phyloP scores from a whole-genome alignment of 495 filamentous ascomycete genomes.

The Parmelia sp. region DNA sequence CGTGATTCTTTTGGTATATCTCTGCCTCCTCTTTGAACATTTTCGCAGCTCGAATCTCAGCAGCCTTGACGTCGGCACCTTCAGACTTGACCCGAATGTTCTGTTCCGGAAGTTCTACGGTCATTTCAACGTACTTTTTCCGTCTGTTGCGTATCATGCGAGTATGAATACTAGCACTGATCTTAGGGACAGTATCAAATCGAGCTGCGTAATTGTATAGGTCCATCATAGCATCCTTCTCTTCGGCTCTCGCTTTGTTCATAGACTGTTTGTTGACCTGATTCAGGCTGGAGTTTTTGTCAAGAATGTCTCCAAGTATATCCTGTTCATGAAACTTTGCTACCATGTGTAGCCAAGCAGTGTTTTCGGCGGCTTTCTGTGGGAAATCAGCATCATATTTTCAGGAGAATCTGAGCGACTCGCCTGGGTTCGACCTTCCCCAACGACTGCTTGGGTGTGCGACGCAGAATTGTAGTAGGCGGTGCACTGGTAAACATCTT shows the following conservation, averaged over 20 bases:
- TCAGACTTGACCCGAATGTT: constrained; percentile 33
- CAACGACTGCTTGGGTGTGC: constrained; percentile 28
- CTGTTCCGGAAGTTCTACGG: constrained; percentile 39
- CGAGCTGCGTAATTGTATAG: constrained; percentile 47
- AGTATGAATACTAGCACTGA: constrained; percentile 23
- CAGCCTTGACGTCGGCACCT: constrained; percentile 26
- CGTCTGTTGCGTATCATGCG: constrained; percentile 13
- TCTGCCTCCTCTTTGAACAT: constrained; percentile 42
- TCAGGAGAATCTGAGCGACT: not conserved
- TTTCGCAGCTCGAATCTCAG: constrained; percentile 37
- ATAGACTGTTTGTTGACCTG: constrained; percentile 20
- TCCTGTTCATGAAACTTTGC: constrained; percentile 33
- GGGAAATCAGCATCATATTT: constrained; percentile 11
- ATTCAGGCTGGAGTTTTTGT: constrained; percentile 23
- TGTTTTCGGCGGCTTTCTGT: constrained; percentile 33
- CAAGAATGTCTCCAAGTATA: constrained; percentile 28
- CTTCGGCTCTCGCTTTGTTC: constrained; percentile 24
- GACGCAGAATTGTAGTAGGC: constrained; percentile 27
- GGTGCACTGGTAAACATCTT: constrained; percentile 23
- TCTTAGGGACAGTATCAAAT: constrained; percentile 36
- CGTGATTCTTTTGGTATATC: constrained; percentile 35
- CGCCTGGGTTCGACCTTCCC: constrained; percentile 33
- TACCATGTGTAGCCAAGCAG: constrained; percentile 32
- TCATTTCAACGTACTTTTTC: constrained; percentile 30
- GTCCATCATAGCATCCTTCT: constrained; percentile 36